Evolutionary conservation across 2,329 filamentous ascomycete species (phyloP).

Genomic region (Hymenoscyphus linearis): DNA sequence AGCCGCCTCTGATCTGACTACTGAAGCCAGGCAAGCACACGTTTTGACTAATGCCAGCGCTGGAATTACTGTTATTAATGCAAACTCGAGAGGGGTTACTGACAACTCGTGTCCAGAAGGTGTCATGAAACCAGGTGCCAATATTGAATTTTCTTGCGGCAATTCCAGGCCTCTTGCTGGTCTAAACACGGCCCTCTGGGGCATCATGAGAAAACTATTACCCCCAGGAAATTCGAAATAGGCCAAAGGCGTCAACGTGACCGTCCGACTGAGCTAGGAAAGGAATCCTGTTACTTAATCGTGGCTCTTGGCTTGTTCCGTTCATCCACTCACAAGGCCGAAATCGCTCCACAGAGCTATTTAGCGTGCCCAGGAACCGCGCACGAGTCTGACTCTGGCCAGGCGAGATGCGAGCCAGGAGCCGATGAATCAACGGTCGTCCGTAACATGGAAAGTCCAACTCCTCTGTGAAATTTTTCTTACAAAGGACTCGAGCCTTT

Average conservation of each 20-base stretch:
- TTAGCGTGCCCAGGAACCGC: not conserved
- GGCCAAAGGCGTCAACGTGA: slow-evolving; percentile 3
- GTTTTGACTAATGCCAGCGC: slow-evolving; percentile 13
- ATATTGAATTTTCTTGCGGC: slow-evolving; percentile 12
- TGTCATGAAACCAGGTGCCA: slow-evolving; percentile 5
- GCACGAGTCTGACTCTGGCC: not conserved
- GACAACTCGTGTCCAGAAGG: not conserved
- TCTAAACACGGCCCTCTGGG: not conserved
- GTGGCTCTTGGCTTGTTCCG: slow-evolving; percentile 1
- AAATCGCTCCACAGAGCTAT: not conserved
- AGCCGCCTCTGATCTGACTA: too few species aligned
- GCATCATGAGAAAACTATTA: slow-evolving; percentile 2
- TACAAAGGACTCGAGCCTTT: slow-evolving; percentile 2
- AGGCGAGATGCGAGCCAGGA: not conserved
- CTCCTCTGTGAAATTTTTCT: slow-evolving; percentile 8
- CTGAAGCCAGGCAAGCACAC: slow-evolving; percentile 10
- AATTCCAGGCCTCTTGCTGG: slow-evolving; percentile 3
- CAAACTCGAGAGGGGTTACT: not conserved
- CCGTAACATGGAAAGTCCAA: slow-evolving; percentile 11
- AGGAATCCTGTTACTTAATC: slow-evolving; percentile 7
- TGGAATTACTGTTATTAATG: slow-evolving; percentile 4
- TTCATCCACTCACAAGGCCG: not conserved
- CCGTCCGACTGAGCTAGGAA: not conserved
- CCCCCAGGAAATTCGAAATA: slow-evolving; percentile 4
- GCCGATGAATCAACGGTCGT: slow-evolving; percentile 1